phyloP scores from a whole-genome alignment of 192 early-diverging fungal genomes.

The Coemansia sp. region DNA sequence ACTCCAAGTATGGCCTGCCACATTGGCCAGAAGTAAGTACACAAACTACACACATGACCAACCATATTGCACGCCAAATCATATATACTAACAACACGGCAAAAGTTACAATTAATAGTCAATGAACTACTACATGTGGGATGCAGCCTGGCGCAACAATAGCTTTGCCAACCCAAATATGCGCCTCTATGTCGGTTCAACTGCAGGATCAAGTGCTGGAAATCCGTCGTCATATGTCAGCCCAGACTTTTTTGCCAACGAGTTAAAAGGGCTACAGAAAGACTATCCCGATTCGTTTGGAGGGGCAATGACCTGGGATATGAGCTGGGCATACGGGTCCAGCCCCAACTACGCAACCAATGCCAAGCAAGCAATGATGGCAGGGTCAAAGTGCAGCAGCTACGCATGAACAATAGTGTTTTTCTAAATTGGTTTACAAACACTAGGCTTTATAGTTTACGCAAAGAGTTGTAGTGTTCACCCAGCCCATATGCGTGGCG shows the following conservation, averaged over 20 bases:
- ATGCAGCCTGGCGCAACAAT: conserved; percentile 59
- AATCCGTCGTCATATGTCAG: conserved; percentile 50
- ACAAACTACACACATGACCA: background rate
- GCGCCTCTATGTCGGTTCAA: conserved; percentile 59
- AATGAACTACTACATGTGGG: conserved; percentile 56
- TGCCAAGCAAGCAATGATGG: conserved; percentile 50
- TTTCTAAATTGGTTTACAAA: background rate
- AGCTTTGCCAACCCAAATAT: conserved; percentile 60
- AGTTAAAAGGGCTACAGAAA: conserved; percentile 38
- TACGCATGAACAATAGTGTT: no score
- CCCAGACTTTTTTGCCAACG: conserved; percentile 45
- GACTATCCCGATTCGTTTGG: conserved; percentile 58
- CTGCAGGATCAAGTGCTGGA: conserved; percentile 56
- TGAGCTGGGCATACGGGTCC: conserved; percentile 51
- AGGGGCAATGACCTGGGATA: conserved; percentile 72
- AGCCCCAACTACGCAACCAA: conserved; percentile 48
- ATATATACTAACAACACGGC: background rate
- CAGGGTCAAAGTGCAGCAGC: conserved; percentile 32
- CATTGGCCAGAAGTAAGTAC: conserved; percentile 45
- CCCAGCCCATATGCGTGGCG: conserved; percentile 89
- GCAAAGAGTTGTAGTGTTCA: conserved; percentile 93
- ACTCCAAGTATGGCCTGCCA: conserved; percentile 51
- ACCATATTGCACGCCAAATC: background rate
- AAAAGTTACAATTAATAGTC: conserved; percentile 22
- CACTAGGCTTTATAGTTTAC: conserved; percentile 18